These are phyloP conservation scores for Trichoderma gracile DNA, from an alignment of 2,329 filamentous ascomycete genomes.

Conservation along the genomic window DNA sequence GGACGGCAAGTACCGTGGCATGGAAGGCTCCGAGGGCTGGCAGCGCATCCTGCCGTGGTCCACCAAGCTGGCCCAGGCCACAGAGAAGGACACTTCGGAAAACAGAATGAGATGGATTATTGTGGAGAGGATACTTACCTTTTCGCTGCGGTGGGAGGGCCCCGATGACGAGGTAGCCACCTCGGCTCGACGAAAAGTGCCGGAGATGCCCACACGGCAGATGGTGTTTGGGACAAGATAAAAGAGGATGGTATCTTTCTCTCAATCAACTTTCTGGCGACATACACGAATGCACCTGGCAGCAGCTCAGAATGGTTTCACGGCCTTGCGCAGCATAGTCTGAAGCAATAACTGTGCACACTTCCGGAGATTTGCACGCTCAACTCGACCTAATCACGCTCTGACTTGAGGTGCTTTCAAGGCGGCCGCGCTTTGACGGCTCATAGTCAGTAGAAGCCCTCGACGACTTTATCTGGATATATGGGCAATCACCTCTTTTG, in stretches of 20 bases:
- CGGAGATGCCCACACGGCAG: constrained; percentile 19
- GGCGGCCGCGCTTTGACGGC: background rate
- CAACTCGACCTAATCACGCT: background rate
- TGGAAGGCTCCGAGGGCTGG: constrained; percentile 35
- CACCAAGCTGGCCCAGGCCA: constrained; percentile 32
- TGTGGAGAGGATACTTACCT: constrained; percentile 43
- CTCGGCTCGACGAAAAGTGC: constrained; percentile 25
- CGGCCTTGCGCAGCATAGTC: background rate
- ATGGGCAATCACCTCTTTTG: background rate
- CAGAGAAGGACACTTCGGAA: constrained; percentile 34
- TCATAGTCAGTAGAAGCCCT: background rate
- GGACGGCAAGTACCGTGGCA: constrained; percentile 38
- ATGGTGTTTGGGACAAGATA: constrained; percentile 12
- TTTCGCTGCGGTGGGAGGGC: constrained; percentile 41
- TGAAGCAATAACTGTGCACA: background rate
- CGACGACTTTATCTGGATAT: background rate
- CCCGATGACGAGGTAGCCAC: constrained; percentile 33
- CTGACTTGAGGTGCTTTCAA: background rate
- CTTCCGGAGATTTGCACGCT: background rate
- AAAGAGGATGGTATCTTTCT: background rate
- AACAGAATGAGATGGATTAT: constrained; percentile 43
- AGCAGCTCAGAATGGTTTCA: background rate
- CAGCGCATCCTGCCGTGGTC: constrained; percentile 40
- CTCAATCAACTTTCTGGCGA: background rate
- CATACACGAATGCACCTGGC: background rate